Percentiles rank a stretch among this genome's conserved stretches.
phyloP scores from a whole-genome alignment of 2,329 filamentous ascomycete genomes.

The Cercospora citrullina region DNA sequence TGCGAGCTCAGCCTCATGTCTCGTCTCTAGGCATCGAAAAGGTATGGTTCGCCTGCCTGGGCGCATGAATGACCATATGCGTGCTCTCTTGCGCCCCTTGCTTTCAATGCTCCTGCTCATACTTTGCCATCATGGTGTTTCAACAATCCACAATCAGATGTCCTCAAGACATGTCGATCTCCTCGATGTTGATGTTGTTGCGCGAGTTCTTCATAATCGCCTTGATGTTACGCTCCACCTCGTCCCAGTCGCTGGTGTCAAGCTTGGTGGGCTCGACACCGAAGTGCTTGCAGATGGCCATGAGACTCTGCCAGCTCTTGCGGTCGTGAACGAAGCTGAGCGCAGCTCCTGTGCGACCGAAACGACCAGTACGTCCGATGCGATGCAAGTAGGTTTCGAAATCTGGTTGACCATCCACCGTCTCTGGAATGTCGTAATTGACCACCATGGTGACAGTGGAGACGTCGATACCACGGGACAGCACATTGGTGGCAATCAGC shows the following conservation, averaged over 20 bases:
- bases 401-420: constrained; percentile 69
- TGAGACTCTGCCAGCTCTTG: constrained; percentile 75
- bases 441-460: constrained; percentile 94
- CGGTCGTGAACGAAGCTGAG: constrained; percentile 92
- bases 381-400: constrained; percentile 96
- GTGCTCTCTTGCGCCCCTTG: background rate
- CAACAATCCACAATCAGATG: background rate
- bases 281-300: constrained; percentile 77
- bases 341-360: constrained; percentile 92
- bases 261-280: constrained; percentile 78
- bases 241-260: constrained; percentile 85
- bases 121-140: background rate
- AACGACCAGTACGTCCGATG: constrained; percentile 94
- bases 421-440: constrained; percentile 72
- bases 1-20: background rate
- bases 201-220: constrained; percentile 67
- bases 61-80: background rate
- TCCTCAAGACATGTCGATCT: constrained; percentile 23
- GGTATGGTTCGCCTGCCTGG: background rate
- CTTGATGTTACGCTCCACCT: constrained; percentile 80
- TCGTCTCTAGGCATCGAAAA: background rate
- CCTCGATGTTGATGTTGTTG: constrained; percentile 27
- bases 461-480: constrained; percentile 92
- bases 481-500: constrained; percentile 94
- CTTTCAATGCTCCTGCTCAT: background rate